Conservation (phyloP, 164 flowering plant genomes). For the Stephania japonica region DNA sequence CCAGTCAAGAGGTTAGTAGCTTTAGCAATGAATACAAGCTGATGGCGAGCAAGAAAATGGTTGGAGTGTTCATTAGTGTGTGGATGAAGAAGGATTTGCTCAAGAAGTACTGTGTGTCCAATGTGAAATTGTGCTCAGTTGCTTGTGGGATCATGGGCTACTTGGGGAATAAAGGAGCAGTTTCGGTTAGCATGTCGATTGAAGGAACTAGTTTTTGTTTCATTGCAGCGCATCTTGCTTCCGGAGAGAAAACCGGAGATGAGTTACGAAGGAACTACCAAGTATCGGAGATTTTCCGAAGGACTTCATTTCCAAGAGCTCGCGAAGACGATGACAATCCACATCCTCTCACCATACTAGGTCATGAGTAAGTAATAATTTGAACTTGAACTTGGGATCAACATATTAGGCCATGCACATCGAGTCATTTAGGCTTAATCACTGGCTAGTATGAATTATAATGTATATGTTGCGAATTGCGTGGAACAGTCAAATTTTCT, state of each 20-base stretch:
- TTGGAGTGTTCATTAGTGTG: constrained; percentile 66
- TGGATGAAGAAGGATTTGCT: constrained; percentile 58
- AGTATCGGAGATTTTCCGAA: constrained; percentile 61
- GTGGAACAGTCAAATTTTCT: constrained; percentile 59
- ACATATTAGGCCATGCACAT: too few species aligned
- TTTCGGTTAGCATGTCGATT: constrained; percentile 60
- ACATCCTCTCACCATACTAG: constrained; percentile 61
- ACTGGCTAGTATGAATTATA: too few species aligned
- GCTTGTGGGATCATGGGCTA: constrained; percentile 82
- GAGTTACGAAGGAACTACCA: constrained; percentile 58
- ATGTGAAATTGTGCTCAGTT: constrained; percentile 55
- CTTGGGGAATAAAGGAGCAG: constrained; percentile 78
- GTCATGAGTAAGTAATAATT: constrained; percentile 60
- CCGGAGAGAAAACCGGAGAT: constrained; percentile 75
- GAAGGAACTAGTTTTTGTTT: constrained; percentile 78
- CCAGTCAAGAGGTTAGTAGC: constrained; percentile 3
- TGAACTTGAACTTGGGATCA: too few species aligned
- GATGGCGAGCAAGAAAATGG: constrained; percentile 79
- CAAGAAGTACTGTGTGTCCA: constrained; percentile 36
- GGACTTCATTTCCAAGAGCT: constrained; percentile 51
- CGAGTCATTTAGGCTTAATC: too few species aligned
- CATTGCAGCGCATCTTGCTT: constrained; percentile 64
- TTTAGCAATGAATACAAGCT: constrained; percentile 35
- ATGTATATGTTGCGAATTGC: background rate
- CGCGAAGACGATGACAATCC: constrained; percentile 25